phyloP scores from a whole-genome alignment of 148 eudicot species.

The Agrostemma githago region DNA sequence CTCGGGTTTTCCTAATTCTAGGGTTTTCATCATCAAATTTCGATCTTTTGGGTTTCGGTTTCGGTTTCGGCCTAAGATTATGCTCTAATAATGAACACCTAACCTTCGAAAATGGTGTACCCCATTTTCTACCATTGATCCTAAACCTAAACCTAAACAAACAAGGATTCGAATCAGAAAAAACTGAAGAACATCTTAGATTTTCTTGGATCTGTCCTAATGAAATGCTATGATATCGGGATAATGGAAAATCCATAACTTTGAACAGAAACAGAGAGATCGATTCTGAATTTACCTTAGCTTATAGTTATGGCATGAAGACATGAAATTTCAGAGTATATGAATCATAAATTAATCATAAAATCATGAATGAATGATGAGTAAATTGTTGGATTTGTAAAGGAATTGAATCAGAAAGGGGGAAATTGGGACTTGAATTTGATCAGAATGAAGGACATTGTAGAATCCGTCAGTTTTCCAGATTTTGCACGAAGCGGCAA shows the following conservation, averaged over 20 bases:
- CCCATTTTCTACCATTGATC: slow-evolving; percentile 24
- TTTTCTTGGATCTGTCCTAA: slow-evolving; percentile 32
- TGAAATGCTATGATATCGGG: slow-evolving; percentile 29
- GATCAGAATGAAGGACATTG: background rate
- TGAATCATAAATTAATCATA: background rate
- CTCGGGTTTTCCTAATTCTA: slow-evolving; percentile 6
- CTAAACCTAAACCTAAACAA: slow-evolving; percentile 24
- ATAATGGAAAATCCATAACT: slow-evolving; percentile 49
- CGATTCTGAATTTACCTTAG: too few species aligned
- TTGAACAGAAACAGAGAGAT: too few species aligned
- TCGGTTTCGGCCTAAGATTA: slow-evolving; percentile 50
- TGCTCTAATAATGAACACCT: slow-evolving; percentile 40
- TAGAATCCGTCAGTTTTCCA: background rate
- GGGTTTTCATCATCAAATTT: slow-evolving; percentile 29
- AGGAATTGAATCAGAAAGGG: background rate
- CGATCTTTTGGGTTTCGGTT: slow-evolving; percentile 41
- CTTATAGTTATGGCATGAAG: too few species aligned
- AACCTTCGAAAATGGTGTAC: slow-evolving; percentile 24
- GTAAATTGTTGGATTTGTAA: background rate
- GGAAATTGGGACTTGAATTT: background rate
- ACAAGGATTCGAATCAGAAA: slow-evolving; percentile 20
- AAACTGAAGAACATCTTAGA: slow-evolving; percentile 24
- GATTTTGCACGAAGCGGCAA: background rate
- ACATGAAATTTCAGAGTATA: too few species aligned
- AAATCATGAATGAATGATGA: background rate